These are phyloP conservation scores for Moesziomyces parantarcticus DNA, from an alignment of 1,284 basidiomycete species.

Conservation along the genomic window DNA sequence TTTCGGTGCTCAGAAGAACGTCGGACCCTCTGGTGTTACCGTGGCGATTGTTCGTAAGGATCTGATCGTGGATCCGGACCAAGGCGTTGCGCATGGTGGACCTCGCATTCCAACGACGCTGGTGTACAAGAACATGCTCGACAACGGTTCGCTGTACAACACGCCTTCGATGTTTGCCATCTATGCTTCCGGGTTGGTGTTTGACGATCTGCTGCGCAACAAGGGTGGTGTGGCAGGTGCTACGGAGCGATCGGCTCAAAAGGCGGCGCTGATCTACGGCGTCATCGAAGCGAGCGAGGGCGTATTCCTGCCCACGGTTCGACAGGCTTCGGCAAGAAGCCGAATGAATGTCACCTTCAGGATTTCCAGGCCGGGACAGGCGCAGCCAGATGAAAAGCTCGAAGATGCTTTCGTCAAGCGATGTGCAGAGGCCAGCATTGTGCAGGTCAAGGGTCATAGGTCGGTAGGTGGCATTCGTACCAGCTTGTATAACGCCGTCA, in stretches of 20 bases:
- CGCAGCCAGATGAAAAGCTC: conserved; percentile 51
- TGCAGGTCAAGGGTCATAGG: conserved; percentile 61
- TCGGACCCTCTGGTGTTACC: conserved; percentile 93
- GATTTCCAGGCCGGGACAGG: conserved; percentile 39
- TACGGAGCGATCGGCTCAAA: conserved; percentile 46
- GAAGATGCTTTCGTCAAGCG: conserved; percentile 59
- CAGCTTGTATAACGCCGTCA: conserved; percentile 94
- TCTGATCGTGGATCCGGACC: conserved; percentile 71
- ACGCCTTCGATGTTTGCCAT: conserved; percentile 93
- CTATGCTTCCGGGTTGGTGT: conserved; percentile 89
- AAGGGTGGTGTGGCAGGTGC: conserved; percentile 76
- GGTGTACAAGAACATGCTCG: conserved; percentile 85
- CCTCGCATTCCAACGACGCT: conserved; percentile 80
- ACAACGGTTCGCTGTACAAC: conserved; percentile 87
- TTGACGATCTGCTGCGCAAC: conserved; percentile 74
- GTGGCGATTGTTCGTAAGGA: conserved; percentile 92
- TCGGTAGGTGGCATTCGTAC: conserved; percentile 76
- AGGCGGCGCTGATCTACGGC: conserved; percentile 56
- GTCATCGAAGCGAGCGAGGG: conserved; percentile 51
- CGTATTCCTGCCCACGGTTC: conserved; percentile 56
- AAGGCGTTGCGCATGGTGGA: conserved; percentile 67
- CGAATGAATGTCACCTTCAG: conserved; percentile 67
- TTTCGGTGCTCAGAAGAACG: conserved; percentile 99
- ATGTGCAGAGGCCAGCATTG: conserved; percentile 54
- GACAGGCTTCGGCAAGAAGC: conserved; percentile 56